Percentiles rank a stretch among this genome's conserved stretches.
These are phyloP conservation scores for Isoetes engelmannii DNA, from an alignment of 83 land plant genomes.

Conservation along the genomic window DNA sequence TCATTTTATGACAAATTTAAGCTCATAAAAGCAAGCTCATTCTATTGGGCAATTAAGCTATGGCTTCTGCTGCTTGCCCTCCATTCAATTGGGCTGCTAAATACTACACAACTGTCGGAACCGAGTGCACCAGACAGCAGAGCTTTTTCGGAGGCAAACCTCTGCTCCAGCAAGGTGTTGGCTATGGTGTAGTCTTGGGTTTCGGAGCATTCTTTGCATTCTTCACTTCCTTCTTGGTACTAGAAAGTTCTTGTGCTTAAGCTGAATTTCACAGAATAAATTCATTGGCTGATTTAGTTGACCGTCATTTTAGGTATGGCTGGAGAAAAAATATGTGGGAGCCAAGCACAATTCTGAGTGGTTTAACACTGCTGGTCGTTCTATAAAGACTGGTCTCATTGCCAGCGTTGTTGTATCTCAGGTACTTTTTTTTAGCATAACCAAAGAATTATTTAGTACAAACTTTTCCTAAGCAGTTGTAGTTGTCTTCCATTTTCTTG, in stretches of 20 bases:
- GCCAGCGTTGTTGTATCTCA: conserved; percentile 43
- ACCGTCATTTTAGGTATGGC: conserved; percentile 25
- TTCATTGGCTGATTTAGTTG: neutral
- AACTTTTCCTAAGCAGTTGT: too few relatives aligned
- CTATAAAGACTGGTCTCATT: conserved; percentile 38
- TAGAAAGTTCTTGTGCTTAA: too few relatives aligned
- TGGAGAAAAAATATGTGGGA: conserved; percentile 26
- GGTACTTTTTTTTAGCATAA: neutral
- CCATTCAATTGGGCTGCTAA: conserved; percentile 4
- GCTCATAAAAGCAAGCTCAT: too few relatives aligned
- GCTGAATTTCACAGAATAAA: too few relatives aligned
- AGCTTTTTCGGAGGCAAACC: conserved; percentile 5
- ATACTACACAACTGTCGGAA: neutral
- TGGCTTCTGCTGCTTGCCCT: neutral
- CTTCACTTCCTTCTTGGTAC: conserved; percentile 15
- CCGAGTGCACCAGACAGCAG: neutral
- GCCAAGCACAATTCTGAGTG: conserved; percentile 32
- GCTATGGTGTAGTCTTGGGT: conserved; percentile 9
- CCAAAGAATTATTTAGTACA: too few relatives aligned
- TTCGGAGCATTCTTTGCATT: conserved; percentile 17
- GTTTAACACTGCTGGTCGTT: conserved; percentile 43
- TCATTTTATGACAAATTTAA: too few relatives aligned
- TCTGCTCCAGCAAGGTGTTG: conserved; percentile 8
- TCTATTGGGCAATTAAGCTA: too few relatives aligned
- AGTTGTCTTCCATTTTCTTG: too few relatives aligned